Percentiles rank a stretch among this genome's conserved stretches.
phyloP scores from a whole-genome alignment of 495 filamentous ascomycete species.

The Daldinia childiae region DNA sequence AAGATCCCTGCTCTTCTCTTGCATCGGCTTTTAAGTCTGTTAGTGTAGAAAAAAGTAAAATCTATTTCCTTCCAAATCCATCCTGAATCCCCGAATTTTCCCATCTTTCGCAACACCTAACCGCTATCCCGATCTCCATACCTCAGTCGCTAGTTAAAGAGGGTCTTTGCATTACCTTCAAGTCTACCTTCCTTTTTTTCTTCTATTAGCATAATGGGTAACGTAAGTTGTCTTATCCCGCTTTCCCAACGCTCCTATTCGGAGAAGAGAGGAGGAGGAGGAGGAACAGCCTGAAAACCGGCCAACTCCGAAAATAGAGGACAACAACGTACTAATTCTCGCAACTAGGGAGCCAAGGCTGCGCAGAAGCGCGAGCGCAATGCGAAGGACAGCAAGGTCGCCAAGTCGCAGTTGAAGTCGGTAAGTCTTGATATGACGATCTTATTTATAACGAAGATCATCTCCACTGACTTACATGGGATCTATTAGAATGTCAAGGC shows the following conservation, averaged over 20 bases:
- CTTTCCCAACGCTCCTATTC: not conserved
- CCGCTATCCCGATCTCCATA: conserved; percentile 21
- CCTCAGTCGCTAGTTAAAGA: conserved; percentile 5
- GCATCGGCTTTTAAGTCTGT: conserved; percentile 26
- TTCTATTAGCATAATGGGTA: conserved; percentile 56
- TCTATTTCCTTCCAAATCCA: conserved; percentile 36
- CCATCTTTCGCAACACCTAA: conserved; percentile 31
- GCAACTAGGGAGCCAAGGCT: conserved; percentile 63
- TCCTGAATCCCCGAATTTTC: conserved; percentile 25
- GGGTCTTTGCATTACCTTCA: not conserved
- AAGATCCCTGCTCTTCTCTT: conserved; percentile 24
- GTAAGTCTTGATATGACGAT: conserved; percentile 46
- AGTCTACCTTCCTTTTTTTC: not conserved
- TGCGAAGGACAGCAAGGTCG: conserved; percentile 54
- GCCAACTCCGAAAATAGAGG: conserved; percentile 8
- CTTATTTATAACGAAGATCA: not conserved
- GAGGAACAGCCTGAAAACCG: conserved; percentile 3
- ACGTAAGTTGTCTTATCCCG: conserved; percentile 52
- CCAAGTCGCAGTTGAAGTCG: conserved; percentile 66
- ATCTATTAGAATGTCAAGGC: conserved; percentile 57
- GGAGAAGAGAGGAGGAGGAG: conserved; percentile 9
- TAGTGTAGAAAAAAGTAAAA: conserved; percentile 7
- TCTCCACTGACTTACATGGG: conserved; percentile 22
- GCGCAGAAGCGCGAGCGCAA: conserved; percentile 67
- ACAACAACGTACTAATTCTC: conserved; percentile 17